Base-by-base conservation (phyloP, 345 rosid genomes). In the Draba incana region DNA sequence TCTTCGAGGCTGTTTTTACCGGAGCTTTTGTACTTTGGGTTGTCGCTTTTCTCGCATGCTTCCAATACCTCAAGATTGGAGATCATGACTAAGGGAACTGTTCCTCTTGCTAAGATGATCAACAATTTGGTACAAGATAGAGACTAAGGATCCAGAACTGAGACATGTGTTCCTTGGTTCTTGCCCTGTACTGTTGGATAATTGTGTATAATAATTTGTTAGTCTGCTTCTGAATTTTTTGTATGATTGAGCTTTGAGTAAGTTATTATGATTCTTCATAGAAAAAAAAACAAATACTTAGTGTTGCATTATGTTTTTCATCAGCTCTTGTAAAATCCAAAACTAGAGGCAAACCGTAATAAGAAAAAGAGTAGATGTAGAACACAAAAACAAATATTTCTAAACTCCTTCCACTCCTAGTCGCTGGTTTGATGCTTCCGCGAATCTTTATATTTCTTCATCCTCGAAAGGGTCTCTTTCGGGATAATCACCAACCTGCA, bases 51-150 rank as follows among this genome's bases (percentile, higher is more conserved):
- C 80, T 80, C 84, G 1, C 84, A 83, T 15, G 99, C 99, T 24
- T 89, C 99, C 38, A 94, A 87, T 77, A 83, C 88, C 60, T 94
- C 95, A 70, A 87, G 97, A 76, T 55, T 87, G 35, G 99, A 94
- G 88, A 94, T 94, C 73, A 94, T 94, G 99, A 77, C 84, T 2
- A 94, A 94, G 75, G 99, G 99, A 48, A 91, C 99, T 30, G 64
- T 82, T 74, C 97, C 97, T 72, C 80, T 94, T 82, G 92, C 70
- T 46, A 89, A 82, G 67, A 89, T 94, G 99, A 72, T 87, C 79
- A 85, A 79, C 78, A 94, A 87, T 74, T 81, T 91, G 80, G 72
- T 89, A 68, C 75, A 74, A 75, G 99, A 88, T 73, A 83, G 82
- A 74, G 96, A 88, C 68, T 85, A 72, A 84, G 84, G 74, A 68